A percentile compares a stretch with the other conserved stretches of the same genome.
phyloP scores from a whole-genome alignment of 768 basidiomycete species.

The Amanita rimosa region DNA sequence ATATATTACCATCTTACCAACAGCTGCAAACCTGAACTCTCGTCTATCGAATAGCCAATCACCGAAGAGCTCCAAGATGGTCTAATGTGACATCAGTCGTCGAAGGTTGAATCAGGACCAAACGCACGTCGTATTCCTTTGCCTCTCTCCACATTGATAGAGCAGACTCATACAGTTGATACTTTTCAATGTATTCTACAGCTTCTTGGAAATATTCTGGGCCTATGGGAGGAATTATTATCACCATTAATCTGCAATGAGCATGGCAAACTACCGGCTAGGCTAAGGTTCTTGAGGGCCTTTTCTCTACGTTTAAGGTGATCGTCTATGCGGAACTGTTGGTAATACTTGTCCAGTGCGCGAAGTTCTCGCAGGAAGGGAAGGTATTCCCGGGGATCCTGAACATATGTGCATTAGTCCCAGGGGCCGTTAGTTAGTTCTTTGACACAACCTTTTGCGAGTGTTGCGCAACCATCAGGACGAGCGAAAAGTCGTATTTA shows the following conservation, averaged over 20 bases:
- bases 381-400: conserved; percentile 98
- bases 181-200: conserved; percentile 62
- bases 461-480: conserved; percentile 92
- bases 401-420: conserved; percentile 8
- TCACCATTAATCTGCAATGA: neutral
- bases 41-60: conserved; percentile 80
- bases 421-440: neutral
- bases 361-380: conserved; percentile 91
- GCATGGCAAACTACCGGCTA: conserved; percentile 42
- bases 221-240: conserved; percentile 28
- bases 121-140: conserved; percentile 47
- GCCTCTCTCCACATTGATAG: conserved; percentile 64
- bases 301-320: conserved; percentile 68
- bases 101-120: neutral
- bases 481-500: conserved; percentile 97
- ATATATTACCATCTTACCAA: conserved; percentile 42
- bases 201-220: conserved; percentile 69
- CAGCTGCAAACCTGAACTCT: conserved; percentile 76
- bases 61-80: conserved; percentile 65
- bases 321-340: conserved; percentile 87
- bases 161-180: conserved; percentile 67
- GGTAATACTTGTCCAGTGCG: conserved; percentile 68
- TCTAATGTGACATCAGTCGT: conserved; percentile 24
- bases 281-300: conserved; percentile 64
- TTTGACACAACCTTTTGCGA: conserved; percentile 70